Percentiles rank a stretch among this genome's conserved stretches.
Conservation (phyloP, 352 stramenopile species). For the Phytopythium chamaehyphon region DNA sequence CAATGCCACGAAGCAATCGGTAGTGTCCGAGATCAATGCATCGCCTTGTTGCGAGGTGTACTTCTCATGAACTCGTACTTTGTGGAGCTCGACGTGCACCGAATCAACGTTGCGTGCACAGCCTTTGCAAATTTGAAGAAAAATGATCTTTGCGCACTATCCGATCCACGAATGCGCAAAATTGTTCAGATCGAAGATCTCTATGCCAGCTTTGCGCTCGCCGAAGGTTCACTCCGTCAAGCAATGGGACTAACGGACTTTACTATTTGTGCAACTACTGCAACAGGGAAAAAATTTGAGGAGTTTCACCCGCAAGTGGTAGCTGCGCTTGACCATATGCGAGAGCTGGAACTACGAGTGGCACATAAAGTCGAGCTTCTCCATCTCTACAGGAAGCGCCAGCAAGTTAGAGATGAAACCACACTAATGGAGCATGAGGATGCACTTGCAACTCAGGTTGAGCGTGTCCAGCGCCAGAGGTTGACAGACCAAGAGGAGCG, state of each 20-base stretch:
- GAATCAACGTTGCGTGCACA: conserved; percentile 35
- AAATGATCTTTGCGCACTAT: conserved; percentile 28
- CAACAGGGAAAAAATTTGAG: conserved; percentile 35
- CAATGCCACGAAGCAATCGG: conserved; percentile 40
- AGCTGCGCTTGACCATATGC: conserved; percentile 23
- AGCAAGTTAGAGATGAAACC: conserved; percentile 27
- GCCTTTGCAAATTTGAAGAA: conserved; percentile 28
- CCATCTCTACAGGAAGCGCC: conserved; percentile 20
- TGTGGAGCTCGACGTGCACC: conserved; percentile 43
- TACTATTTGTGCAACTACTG: conserved; percentile 20
- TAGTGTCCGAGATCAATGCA: conserved; percentile 33
- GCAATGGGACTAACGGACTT: conserved; percentile 53
- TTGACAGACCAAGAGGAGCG: conserved; percentile 19
- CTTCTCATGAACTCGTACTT: conserved; percentile 59
- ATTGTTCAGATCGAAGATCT: conserved; percentile 36
- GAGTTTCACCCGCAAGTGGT: conserved; percentile 41
- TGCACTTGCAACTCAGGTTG: conserved; percentile 16
- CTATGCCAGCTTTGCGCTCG: conserved; percentile 21
- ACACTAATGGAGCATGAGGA: conserved; percentile 39
- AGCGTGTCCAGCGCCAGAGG: conserved; percentile 9
- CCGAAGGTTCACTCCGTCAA: conserved; percentile 28
- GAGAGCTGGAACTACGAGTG: conserved; percentile 26
- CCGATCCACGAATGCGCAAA: conserved; percentile 33
- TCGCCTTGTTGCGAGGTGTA: conserved; percentile 37
- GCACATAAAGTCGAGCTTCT: conserved; percentile 32